A percentile compares a stretch with the other conserved stretches of the same genome.
Conservation (phyloP, 176 grass and related monocot species). For the Avena insularis region DNA sequence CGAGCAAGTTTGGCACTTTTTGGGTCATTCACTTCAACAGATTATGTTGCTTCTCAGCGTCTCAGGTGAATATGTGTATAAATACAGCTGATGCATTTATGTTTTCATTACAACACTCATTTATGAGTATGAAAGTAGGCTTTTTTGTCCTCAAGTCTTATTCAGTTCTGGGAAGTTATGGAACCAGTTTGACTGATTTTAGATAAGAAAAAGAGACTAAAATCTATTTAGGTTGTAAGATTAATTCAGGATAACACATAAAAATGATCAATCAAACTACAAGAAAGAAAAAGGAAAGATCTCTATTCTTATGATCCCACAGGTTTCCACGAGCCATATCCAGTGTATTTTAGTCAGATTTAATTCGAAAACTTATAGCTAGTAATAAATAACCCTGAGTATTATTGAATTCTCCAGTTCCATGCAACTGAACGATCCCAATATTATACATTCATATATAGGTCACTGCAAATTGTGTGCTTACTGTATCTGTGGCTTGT, state of each 20-base stretch:
- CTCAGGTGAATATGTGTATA: constrained; percentile 67
- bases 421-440: not conserved
- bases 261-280: not conserved
- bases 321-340: not conserved
- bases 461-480: not conserved
- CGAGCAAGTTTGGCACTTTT: constrained; percentile 91
- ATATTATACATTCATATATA: not conserved
- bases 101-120: not conserved
- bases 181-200: not conserved
- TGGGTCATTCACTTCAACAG: constrained; percentile 74
- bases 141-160: not conserved
- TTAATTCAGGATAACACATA: not conserved
- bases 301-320: not conserved
- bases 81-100: constrained; percentile 10
- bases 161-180: not conserved
- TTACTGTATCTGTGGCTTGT: constrained; percentile 39
- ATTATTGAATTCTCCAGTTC: constrained; percentile 8
- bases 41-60: constrained; percentile 91
- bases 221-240: not conserved
- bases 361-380: not conserved
- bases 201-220: not conserved
- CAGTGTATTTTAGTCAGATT: not conserved
- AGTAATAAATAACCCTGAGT: not conserved
- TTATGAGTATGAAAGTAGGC: not conserved
- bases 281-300: not conserved